Evolutionary conservation across 495 filamentous ascomycete species (phyloP), one percentile per base, ranked within the genome.

Genomic region (Pyrenopolyporus hunteri): DNA sequence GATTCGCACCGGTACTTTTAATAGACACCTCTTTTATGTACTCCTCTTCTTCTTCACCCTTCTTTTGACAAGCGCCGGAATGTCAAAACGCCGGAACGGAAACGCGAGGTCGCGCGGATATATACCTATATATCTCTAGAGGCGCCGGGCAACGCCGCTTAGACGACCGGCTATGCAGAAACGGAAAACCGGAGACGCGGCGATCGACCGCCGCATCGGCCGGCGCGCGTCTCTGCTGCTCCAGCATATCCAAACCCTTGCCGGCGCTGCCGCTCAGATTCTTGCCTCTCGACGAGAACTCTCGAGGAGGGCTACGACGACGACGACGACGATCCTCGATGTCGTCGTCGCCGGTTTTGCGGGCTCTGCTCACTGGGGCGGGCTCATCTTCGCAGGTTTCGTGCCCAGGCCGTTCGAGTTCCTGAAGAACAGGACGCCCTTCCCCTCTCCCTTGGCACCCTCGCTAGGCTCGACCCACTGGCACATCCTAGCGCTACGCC

Each of bases 371-470:
- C 54, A 37, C 32, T 36, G 48, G 10, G 66, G 47, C 3, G 66
- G 40, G 63, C 45, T 69, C 57, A 79, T 64, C 74, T 85, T 84
- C 64, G 75, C 46, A 4, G 90, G 89, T 66, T 82, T 78, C 43
- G 83, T 71, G 44, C 90, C 90, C 16, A 90, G 71, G 13, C 85
- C 85, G 74, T 96, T 98, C 59, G 82, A 79, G 81, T 91, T 91
- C 51, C 88, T 77, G 82, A 86, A 91, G 79, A 91, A 91, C 60
- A 75, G 52, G 22, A 91, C 82, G 39, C 84, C 83, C 78, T 85
- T 83, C 57, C 76, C 82, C 39, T 85, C 81, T 16, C 86, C 88
- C 63, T 80, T 67, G 35, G 87, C 83, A 50, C 84, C 89, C 59
- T 85, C 89, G 68, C 72, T 82, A 29, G 81, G 81, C 78, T 87